phyloP scores from a whole-genome alignment of 495 filamentous ascomycete genomes.

The Penicillium steckii region DNA sequence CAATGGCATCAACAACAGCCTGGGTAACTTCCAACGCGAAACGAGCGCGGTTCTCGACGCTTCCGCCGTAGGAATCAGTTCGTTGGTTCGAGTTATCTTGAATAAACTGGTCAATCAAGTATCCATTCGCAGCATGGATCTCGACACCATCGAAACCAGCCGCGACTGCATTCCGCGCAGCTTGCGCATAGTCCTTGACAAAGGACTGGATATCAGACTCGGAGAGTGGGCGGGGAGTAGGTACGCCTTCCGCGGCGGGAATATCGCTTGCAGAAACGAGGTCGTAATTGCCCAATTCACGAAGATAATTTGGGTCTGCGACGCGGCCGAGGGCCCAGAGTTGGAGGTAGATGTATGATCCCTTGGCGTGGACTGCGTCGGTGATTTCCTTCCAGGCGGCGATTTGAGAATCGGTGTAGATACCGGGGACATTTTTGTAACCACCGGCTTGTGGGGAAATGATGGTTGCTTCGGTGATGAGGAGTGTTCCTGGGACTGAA shows the following conservation, averaged over 20 bases:
- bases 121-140: conserved; percentile 73
- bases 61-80: conserved; percentile 68
- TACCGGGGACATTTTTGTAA: conserved; percentile 58
- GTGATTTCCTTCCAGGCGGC: conserved; percentile 61
- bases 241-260: conserved; percentile 31
- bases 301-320: conserved; percentile 37
- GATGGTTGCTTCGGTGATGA: conserved; percentile 62
- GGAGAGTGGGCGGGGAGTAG: conserved; percentile 49
- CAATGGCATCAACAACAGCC: conserved; percentile 63
- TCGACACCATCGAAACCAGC: conserved; percentile 80
- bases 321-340: conserved; percentile 68
- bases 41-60: conserved; percentile 65
- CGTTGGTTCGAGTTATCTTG: conserved; percentile 63
- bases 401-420: conserved; percentile 61
- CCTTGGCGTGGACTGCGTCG: conserved; percentile 64
- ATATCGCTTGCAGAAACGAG: conserved; percentile 52
- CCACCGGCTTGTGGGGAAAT: conserved; percentile 55
- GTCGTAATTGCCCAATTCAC: conserved; percentile 28
- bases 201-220: conserved; percentile 55
- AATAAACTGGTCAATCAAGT: conserved; percentile 72
- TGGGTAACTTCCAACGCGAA: conserved; percentile 64
- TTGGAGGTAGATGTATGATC: conserved; percentile 63
- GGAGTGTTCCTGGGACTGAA: conserved; percentile 46
- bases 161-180: conserved; percentile 60
- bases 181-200: conserved; percentile 58